A percentile compares a stretch with the other conserved stretches of the same genome.
These are phyloP conservation scores for Nicotiana noctiflora DNA, from an alignment of 257 asterid species.

Conservation along the genomic window DNA sequence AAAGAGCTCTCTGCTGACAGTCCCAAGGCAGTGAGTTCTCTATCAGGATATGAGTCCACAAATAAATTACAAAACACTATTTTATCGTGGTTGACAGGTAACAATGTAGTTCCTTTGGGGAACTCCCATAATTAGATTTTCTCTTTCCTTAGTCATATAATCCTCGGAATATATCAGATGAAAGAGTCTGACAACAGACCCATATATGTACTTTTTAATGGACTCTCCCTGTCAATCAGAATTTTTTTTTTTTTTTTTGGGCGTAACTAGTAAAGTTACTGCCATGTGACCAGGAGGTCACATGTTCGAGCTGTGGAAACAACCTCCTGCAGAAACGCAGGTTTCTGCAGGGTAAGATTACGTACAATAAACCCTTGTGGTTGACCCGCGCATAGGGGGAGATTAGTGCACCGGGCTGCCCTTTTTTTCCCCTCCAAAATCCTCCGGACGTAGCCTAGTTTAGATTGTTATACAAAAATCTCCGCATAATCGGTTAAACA, in stretches of 20 bases:
- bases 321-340: too few relatives aligned
- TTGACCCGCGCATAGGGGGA: too few relatives aligned
- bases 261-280: too few relatives aligned
- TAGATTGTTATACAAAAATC: background rate
- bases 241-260: background rate
- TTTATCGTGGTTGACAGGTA: background rate
- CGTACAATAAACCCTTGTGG: too few relatives aligned
- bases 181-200: background rate
- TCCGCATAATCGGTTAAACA: background rate
- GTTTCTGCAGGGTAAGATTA: too few relatives aligned
- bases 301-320: too few relatives aligned
- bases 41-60: background rate
- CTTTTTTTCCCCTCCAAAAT: background rate
- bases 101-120: background rate
- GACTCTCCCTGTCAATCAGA: background rate
- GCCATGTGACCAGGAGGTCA: too few relatives aligned
- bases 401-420: too few relatives aligned
- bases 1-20: background rate
- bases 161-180: background rate
- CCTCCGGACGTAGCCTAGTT: background rate
- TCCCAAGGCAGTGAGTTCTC: background rate
- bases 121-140: background rate
- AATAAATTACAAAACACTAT: background rate
- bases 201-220: background rate
- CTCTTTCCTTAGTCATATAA: background rate